Base-by-base conservation (phyloP, 2,329 filamentous ascomycete genomes). In the Hypoxylon sp. region DNA sequence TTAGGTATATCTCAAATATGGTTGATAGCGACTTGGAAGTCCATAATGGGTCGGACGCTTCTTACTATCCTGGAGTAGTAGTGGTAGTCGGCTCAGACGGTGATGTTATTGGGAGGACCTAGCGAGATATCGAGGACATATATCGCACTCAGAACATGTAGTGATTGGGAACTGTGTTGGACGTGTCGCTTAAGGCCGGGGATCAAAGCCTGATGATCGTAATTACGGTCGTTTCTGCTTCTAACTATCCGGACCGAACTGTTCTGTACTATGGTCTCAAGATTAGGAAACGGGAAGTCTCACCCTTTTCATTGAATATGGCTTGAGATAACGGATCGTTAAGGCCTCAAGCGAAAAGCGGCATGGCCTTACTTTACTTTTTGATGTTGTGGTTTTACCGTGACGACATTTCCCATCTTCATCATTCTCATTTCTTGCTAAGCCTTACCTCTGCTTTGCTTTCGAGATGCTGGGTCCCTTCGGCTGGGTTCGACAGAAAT, bases 401-500 rank as follows among this genome's bases (percentile, higher is more conserved):
- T 26, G 6, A 26, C 6, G 6, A 6, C 3, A 26, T 26, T 6
- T 26, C 6, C 24, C 6, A 26, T 46, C 0, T 46, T 8, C 44
- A 46, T 46, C 3, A 9, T 40, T 3, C 3, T 28, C 22, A 8
- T 16, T 26, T 16, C 12, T 24, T 4, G 12, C 22, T 28, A 28
- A 11, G 1, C 4, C 16, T n/a, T 28, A 2, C 14, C 1, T 3
- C 6, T 32, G 5, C 28, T 28, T 2, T 9, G 6, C 20, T 2
- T 38, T 53, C 48, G 42, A 12, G 32, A 63, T 70, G 42, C 7
- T 16, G 18, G 7, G 30, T 3, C 2, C 62, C 2, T 38, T 62
- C 6, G 22, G 33, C n/a, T 52, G 36, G 28, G 20, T 62, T 11
- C 45, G 36, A 26, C 50, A 18, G 11, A 48, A 38, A 18, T 30